phyloP scores from a whole-genome alignment of 306 rosid genomes.

The Cajanus cajan region DNA sequence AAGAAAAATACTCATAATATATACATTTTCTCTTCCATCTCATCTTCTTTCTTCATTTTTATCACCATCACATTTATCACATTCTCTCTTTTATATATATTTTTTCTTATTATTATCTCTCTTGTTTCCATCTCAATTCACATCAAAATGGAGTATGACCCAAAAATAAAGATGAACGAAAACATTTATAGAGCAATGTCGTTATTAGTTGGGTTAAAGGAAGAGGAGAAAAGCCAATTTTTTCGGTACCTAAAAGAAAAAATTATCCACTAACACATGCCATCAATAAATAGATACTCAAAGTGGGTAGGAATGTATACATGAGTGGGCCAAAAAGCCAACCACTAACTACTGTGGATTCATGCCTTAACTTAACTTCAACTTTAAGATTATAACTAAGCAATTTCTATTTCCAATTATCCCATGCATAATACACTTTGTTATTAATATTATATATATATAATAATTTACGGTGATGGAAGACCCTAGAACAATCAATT shows the following conservation, averaged over 20 bases:
- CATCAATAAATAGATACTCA: constrained; percentile 33
- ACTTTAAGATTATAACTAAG: not conserved
- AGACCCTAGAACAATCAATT: constrained; percentile 12
- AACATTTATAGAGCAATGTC: not conserved
- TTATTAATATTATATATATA: not conserved
- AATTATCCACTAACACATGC: constrained; percentile 28
- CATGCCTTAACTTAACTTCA: constrained; percentile 14
- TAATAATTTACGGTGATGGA: not conserved
- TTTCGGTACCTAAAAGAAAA: constrained; percentile 31
- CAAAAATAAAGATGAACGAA: not conserved
- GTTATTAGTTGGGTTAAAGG: constrained; percentile 28
- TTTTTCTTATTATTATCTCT: no score
- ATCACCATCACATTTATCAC: no score
- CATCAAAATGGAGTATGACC: no score
- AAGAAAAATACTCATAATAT: no score
- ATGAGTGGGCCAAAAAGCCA: constrained; percentile 31
- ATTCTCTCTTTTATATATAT: no score
- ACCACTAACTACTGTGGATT: constrained; percentile 21
- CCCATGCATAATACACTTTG: not conserved
- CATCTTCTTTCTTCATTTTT: no score
- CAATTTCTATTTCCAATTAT: constrained; percentile 11
- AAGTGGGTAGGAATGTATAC: constrained; percentile 27
- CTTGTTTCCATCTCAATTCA: no score
- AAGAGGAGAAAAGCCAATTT: constrained; percentile 36
- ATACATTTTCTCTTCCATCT: no score